Base-by-base conservation (phyloP, 1,139 yeast species). In the Suhomyces yuchorum region DNA sequence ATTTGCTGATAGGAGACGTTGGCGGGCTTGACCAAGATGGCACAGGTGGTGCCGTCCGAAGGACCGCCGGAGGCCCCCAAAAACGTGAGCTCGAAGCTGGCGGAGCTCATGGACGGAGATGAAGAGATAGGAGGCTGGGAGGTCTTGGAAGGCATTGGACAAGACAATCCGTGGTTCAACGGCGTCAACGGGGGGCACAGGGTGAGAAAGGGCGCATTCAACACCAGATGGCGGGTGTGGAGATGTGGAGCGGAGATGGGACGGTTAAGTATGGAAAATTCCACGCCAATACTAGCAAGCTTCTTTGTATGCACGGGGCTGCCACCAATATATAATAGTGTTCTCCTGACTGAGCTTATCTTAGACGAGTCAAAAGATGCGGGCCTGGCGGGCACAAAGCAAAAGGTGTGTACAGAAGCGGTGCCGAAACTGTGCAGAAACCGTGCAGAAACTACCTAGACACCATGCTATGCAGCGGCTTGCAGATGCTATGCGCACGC, bases 41-140 rank as follows among this genome's bases (percentile, higher is more conserved):
- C 75, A 53, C 92, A 87, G 3, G 86, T 85, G 18, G 76, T 70
- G 9, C 82, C 81, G 36, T 86, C 92, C 15, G 82, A 62, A 0
- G 95, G 95, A 5, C 96, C 96, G 5, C 96, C 96, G 3, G 87
- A 78, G 14, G 87, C 77, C 4, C 96, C 96, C 49, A 86, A 66
- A 39, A 85, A 78, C 1, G 87, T 82, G 34, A 85, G 57, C 44
- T 78, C 80, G 53, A 79, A 79, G 49, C 58, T 49, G 28, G 32
- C 19, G 36, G 42, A 8, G 18, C 28, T 37, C 63, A 58, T 58
- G 40, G 35, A 12, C 22, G 24, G 12, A 23, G 28, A 7, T 26
- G 14, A 12, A 11, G 14, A 26, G 14, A 5, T 3, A 20, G 33
- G 33, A 34, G 33, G 14, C 14, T 17, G 18, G 36, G 38, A 3